Conservation (phyloP, 2,329 filamentous ascomycete genomes). For the Blastomyces parvus region DNA sequence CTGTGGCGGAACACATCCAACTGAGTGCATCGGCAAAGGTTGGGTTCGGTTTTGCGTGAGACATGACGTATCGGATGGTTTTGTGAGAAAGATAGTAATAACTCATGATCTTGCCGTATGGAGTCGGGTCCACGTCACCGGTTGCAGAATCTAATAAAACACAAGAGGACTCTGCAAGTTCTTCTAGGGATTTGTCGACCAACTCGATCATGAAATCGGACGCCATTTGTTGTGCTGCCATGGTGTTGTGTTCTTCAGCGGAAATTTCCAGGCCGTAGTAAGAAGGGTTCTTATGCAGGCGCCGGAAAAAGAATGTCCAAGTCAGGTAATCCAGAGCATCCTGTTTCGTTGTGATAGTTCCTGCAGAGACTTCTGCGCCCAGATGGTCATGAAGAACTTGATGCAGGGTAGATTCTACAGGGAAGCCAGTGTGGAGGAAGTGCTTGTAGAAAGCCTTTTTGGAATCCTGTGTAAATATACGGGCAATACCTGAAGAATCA, state of each 20-base stretch:
- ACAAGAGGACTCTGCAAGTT: slow-evolving; percentile 76
- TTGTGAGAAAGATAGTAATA: slow-evolving; percentile 98
- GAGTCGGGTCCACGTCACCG: slow-evolving; percentile 80
- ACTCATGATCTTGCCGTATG: slow-evolving; percentile 95
- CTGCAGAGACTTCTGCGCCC: slow-evolving; percentile 85
- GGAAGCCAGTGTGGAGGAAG: slow-evolving; percentile 95
- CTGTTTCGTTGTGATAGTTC: slow-evolving; percentile 87
- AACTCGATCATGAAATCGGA: slow-evolving; percentile 93
- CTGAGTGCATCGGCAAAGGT: slow-evolving; percentile 72
- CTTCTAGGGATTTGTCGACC: slow-evolving; percentile 74
- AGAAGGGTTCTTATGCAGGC: slow-evolving; percentile 94
- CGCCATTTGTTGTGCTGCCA: slow-evolving; percentile 72
- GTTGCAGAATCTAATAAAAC: slow-evolving; percentile 67
- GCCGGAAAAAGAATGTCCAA: slow-evolving; percentile 98
- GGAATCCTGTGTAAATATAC: slow-evolving; percentile 92
- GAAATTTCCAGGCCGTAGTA: slow-evolving; percentile 95
- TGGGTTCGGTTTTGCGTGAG: slow-evolving; percentile 63
- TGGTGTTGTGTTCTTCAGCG: slow-evolving; percentile 81
- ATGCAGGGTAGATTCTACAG: slow-evolving; percentile 90
- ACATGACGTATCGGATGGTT: slow-evolving; percentile 77
- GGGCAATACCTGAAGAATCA: slow-evolving; percentile 87
- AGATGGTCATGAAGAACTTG: slow-evolving; percentile 96
- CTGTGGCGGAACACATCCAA: slow-evolving; percentile 88
- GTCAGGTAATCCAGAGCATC: slow-evolving; percentile 96
- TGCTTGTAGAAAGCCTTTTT: slow-evolving; percentile 99